phyloP scores from a whole-genome alignment of 345 rosid genomes.

The Acer negundo region DNA sequence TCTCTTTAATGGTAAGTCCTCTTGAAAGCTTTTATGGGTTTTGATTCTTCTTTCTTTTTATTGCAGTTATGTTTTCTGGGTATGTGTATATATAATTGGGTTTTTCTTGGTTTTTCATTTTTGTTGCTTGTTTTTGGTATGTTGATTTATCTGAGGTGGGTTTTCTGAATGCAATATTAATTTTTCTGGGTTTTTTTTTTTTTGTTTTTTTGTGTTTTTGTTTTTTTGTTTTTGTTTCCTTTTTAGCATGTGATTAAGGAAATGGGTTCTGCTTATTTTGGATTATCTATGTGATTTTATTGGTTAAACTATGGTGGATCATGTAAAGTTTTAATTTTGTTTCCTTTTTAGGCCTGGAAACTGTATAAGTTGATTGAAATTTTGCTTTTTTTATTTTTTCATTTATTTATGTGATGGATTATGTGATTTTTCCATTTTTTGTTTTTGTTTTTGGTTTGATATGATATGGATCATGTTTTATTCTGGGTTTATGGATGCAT shows the following conservation, averaged over 20 bases:
- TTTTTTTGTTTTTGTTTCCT: not conserved
- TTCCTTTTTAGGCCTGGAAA: not conserved
- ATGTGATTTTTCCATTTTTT: not conserved
- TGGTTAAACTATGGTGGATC: slow-evolving; percentile 15
- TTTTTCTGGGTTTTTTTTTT: not conserved
- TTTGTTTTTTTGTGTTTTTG: not conserved
- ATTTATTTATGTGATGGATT: not conserved
- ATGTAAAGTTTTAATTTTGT: not conserved
- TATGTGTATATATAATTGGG: slow-evolving; percentile 9
- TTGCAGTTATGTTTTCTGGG: not conserved
- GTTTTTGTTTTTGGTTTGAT: not conserved
- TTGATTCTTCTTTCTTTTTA: not conserved
- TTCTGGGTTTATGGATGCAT: not conserved
- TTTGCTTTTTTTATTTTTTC: not conserved
- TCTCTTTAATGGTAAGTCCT: slow-evolving; percentile 27
- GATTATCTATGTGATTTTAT: not conserved
- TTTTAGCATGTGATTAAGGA: not conserved
- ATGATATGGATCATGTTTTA: not conserved
- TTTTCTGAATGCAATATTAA: not conserved
- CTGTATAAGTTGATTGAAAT: not conserved
- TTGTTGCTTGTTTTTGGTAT: not conserved
- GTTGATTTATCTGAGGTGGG: not conserved
- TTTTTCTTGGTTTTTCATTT: slow-evolving; percentile 3
- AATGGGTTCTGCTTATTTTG: slow-evolving; percentile 13
- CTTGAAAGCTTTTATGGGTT: not conserved